Base-by-base conservation (phyloP, 1,139 yeast species). In the Kodamaea suecica region DNA sequence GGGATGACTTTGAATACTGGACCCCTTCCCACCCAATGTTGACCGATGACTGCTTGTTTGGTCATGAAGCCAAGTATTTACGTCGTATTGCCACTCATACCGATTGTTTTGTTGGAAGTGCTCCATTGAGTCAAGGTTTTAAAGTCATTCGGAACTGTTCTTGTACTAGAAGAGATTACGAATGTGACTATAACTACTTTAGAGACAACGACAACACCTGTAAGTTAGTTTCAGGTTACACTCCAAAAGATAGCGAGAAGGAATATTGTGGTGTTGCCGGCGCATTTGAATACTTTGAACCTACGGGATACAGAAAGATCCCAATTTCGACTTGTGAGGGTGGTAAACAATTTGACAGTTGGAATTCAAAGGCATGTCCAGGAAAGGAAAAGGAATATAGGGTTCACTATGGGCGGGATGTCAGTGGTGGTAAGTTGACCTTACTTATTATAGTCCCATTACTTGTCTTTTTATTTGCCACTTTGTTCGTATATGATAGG, bases 141-240 rank as follows among this genome's bases (percentile, higher is more conserved):
- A 73, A 71, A 46, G 64, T 76, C 13, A 61, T 73, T 11, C 70
- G 76, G 45, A 81, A 85, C 55, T 92, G 99, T 61, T 53, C 83
- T 2, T 92, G 99, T 63, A 74, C 94, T 0, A 76, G 96, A 57
- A 73, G 77, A 38, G 99, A 92, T 59, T 94, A 70, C 52, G 99
- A 92, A 60, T 92, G 99, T 72, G 98, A 92, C 55, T 86, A 78
- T 64, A 90, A 90, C 59, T 90, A 68, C 56, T 76, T 59, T 41
- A 75, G 83, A 43, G 80, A 78, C 24, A 52, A 55, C 2, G 97
- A 88, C 55, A 95, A 95, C 13, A 83, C 95, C 0, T 94, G 99
- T 63, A 80, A 82, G 53, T 70, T 90, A 31, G 84, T 87, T 10
- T 63, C 71, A 4, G 97, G 97, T 0, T 63, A 78, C 28, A 53